phyloP scores from a whole-genome alignment of 257 asterid genomes.

The Galeopsis tetrahit region DNA sequence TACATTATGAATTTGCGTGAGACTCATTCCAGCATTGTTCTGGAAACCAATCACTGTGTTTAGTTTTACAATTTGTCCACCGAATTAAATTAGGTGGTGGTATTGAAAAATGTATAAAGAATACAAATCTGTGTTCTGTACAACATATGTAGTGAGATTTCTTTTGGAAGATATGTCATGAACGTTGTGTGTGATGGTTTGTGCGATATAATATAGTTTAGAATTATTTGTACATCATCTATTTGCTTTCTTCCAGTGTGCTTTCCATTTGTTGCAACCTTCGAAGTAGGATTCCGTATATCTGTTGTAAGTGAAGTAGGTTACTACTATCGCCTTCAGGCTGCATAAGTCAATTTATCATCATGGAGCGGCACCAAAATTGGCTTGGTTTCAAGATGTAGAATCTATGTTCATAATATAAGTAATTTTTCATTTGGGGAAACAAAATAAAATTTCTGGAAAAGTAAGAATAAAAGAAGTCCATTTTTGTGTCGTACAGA shows the following conservation, averaged over 20 bases:
- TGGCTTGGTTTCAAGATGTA: no score
- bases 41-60: constrained; percentile 7
- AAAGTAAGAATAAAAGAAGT: neutral
- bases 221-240: neutral
- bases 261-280: no score
- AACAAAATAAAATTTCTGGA: neutral
- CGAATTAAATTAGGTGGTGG: neutral
- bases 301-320: no score
- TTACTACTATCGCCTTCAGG: no score
- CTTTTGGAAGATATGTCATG: neutral
- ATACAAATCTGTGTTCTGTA: neutral
- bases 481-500: neutral
- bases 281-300: no score
- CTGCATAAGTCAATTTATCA: no score
- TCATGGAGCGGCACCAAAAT: no score
- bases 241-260: no score
- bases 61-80: neutral
- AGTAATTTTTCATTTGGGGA: neutral
- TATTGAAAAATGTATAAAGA: neutral
- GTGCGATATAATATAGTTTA: neutral
- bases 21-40: neutral
- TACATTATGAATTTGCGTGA: neutral
- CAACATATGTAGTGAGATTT: neutral
- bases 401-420: no score
- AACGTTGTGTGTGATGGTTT: neutral